These are phyloP conservation scores for Hypoxylon sp. DNA, from an alignment of 2,329 filamentous ascomycete species.

Conservation along the genomic window DNA sequence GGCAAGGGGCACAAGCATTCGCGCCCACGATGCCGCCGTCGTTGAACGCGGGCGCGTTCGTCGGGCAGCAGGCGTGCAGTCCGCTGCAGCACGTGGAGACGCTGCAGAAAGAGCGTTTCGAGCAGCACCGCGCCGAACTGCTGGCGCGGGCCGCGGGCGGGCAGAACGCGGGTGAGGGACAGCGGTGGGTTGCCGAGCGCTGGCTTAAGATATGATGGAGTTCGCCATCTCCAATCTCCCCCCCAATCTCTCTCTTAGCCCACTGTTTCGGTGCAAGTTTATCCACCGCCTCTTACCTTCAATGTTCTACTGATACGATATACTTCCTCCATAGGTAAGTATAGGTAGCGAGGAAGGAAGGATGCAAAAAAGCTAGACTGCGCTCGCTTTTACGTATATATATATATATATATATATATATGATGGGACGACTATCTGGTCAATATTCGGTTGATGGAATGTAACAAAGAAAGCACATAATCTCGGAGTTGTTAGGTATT, in stretches of 20 bases:
- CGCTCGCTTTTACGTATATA: neutral
- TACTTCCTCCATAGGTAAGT: neutral
- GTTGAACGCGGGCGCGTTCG: slow-evolving; percentile 40
- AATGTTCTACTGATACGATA: no score
- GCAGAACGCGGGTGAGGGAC: slow-evolving; percentile 54
- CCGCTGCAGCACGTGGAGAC: slow-evolving; percentile 65
- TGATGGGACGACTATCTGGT: no score
- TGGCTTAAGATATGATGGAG: slow-evolving; percentile 55
- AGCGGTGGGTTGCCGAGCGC: slow-evolving; percentile 58
- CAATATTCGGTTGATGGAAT: no score
- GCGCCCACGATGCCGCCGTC: neutral
- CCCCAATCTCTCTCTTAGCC: neutral
- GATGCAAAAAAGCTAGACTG: neutral
- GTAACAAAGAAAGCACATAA: neutral
- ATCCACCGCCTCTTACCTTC: neutral
- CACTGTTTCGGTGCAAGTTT: neutral
- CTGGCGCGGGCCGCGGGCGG: slow-evolving; percentile 59
- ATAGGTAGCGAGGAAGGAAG: neutral
- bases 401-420: no score
- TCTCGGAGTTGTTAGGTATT: slow-evolving; percentile 6
- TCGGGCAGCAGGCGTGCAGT: slow-evolving; percentile 46
- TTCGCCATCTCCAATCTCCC: neutral
- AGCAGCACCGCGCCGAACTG: slow-evolving; percentile 61
- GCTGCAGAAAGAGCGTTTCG: slow-evolving; percentile 62
- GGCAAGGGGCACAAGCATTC: neutral